Percentiles rank a stretch among this genome's conserved stretches.
phyloP scores from a whole-genome alignment of 805 yeast species.

The Cephaloascus albidus region DNA sequence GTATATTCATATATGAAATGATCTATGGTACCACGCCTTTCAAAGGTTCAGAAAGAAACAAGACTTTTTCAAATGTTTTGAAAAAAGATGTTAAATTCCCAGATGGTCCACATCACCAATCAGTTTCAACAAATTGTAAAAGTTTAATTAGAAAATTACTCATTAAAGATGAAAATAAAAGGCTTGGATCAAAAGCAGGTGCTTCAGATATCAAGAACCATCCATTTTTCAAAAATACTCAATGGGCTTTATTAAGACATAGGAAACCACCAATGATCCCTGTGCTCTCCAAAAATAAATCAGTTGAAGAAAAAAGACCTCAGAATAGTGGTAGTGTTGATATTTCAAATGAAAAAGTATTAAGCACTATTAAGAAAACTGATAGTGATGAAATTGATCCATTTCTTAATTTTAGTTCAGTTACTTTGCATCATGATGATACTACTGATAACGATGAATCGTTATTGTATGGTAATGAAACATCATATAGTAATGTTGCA shows the following conservation, averaged over 20 bases:
- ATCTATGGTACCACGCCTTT: conserved; percentile 93
- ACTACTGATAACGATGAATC: conserved; percentile 27
- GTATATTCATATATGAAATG: conserved; percentile 91
- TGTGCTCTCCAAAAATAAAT: conserved; percentile 34
- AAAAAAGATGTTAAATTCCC: conserved; percentile 78
- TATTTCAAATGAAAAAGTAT: conserved; percentile 1
- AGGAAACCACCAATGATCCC: conserved; percentile 97
- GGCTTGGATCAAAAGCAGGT: conserved; percentile 88
- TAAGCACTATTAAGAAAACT: conserved; percentile 12
- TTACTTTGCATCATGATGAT: conserved; percentile 68
- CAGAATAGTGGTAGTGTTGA: conserved; percentile 23
- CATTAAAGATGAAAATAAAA: conserved; percentile 79
- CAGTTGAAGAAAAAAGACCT: conserved; percentile 12
- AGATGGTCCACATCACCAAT: conserved; percentile 38
- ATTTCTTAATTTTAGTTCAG: conserved; percentile 76
- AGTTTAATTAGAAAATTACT: conserved; percentile 71
- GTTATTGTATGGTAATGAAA: conserved; percentile 30
- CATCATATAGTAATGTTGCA: conserved; percentile 43
- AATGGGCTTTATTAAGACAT: conserved; percentile 92
- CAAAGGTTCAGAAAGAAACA: conserved; percentile 82
- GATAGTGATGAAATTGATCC: conserved; percentile 49
- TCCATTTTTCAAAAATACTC: conserved; percentile 81
- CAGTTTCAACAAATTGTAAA: conserved; percentile 68
- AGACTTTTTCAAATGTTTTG: conserved; percentile 81
- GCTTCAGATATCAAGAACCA: conserved; percentile 93